Base-by-base conservation (phyloP, 257 asterid genomes). In the Capsicum rhomboideum region DNA sequence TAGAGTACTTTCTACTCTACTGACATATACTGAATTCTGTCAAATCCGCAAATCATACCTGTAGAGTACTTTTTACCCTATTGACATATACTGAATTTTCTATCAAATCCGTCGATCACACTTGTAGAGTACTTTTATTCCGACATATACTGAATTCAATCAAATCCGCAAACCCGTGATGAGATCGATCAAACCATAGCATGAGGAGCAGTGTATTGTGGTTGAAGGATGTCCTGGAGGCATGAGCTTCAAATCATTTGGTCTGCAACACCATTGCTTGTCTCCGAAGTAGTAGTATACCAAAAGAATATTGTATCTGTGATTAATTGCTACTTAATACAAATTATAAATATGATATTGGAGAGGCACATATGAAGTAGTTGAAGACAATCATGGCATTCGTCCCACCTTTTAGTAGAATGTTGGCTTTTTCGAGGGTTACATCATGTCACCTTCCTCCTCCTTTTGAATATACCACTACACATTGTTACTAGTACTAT, bases 361-460 rank as follows among this genome's bases (percentile, higher is more conserved):
- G 42, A 66, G 42, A 14, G n/a, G 34, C 68, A 44, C 80, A 40
- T 40, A 46, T 74, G 42, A 74, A 72, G 37, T 74, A 13, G 37
- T 74, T 74, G 80, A 72, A 74, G 55, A 44, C 10, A 46, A 75
- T 75, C 10, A 83, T 83, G 64, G 52, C 31, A 28, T 34, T 74
- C 20, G n/a, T n/a, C 54, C 28, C 8, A 37, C 42, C 23, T 67
- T 21, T 52, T 37, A 10, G 64, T 26, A 6, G 77, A 79, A 61
- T 86, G 88, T 79, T 56, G 86, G 84, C 88, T 79, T 79, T 86
- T 83, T 74, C 69, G 64, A 68, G 61, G 78, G 68, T 37, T 26
- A 77, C 78, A 86, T 83, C 26, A 86, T 86, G 53, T 58, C 72
- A 52, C 10, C 59, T 78, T 21, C 59, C 17, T 49, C n/a, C 10